A percentile compares a stretch with the other conserved stretches of the same genome.
Conservation (phyloP, 225 moss, liverwort and hornwort genomes). For the Polytrichum formosum region DNA sequence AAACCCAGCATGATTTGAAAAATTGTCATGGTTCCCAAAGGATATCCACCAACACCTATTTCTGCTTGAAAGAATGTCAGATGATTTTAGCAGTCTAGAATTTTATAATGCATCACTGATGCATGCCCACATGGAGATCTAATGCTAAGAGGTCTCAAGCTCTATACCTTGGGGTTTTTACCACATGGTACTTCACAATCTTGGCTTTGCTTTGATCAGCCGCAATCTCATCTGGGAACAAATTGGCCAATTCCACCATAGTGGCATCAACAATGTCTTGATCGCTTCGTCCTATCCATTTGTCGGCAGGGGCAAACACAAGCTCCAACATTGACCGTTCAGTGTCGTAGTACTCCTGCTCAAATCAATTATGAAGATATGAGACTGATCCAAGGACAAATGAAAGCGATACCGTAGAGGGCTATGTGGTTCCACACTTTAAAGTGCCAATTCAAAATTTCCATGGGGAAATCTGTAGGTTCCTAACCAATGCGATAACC, state of each 20-base stretch:
- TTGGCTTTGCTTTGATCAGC: slow-evolving; percentile 92
- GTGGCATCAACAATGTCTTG: slow-evolving; percentile 87
- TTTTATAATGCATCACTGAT: too few species aligned
- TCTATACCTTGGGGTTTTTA: slow-evolving; percentile 83
- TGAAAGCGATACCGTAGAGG: too few species aligned
- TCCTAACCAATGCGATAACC: too few species aligned
- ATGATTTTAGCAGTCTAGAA: too few species aligned
- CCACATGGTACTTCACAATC: slow-evolving; percentile 91
- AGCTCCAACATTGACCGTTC: slow-evolving; percentile 95
- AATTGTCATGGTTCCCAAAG: background rate
- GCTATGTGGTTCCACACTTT: too few species aligned
- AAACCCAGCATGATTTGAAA: too few species aligned
- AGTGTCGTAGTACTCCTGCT: slow-evolving; percentile 83
- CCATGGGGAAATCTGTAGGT: too few species aligned
- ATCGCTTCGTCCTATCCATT: slow-evolving; percentile 86
- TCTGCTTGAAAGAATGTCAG: too few species aligned
- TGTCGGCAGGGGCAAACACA: slow-evolving; percentile 92
- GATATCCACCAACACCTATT: too few species aligned
- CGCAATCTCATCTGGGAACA: slow-evolving; percentile 91
- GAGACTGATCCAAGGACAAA: too few species aligned
- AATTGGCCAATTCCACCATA: slow-evolving; percentile 68
- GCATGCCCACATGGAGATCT: too few species aligned
- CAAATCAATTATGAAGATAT: background rate
- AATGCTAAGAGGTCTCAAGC: background rate
- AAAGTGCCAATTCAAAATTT: too few species aligned